Base-by-base conservation (phyloP, 768 basidiomycete genomes). In the Tricholoma sp. region DNA sequence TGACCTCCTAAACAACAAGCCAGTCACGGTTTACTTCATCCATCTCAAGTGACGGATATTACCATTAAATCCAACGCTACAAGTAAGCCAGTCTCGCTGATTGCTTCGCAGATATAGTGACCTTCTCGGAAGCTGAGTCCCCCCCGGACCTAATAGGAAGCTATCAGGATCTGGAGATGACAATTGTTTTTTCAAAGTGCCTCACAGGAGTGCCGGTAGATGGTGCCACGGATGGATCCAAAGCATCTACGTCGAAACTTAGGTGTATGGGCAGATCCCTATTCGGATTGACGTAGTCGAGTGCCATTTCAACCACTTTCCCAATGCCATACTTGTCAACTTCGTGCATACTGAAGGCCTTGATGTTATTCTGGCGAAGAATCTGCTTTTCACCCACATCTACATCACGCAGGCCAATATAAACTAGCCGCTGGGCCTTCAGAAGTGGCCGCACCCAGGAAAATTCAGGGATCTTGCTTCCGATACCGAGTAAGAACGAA, bases 81-180 rank as follows among this genome's bases (percentile, higher is more conserved):
- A 18, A 99, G 82, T 57, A 89, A 81, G 5, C 94, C 94, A 5
- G 95, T 98, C 76, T 97, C 94, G 59, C 85, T 84, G 43, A 98
- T 83, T 5, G 90, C 87, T 73, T 98, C 94, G 62, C 91, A 94
- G 65, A 96, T 94, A 70, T 95, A 98, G 73, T 98, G 97, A n/a
- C 95, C 96, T 69, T 99, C 97, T 61, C 97, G 79, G 76, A 98
- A 99, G 19, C 91, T 94, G 59, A 99, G 75, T 10, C 97, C 97
- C 2, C 97, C 97, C 64, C 95, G 88, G 21, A 96, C 92, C 84
- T 89, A 57, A 34, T 46, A 51, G 49, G 47, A 45, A 47, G 2
- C 55, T 29, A 61, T 56, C 53, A 56, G 21, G 58, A 61, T 60
- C 50, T 45, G 43, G 35, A 27, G 34, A 29, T 16, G 7, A 18